Evolutionary conservation across 2,329 filamentous ascomycete species (phyloP), one percentile per base, ranked within the genome.

Genomic region (Colletotrichum sp.): DNA sequence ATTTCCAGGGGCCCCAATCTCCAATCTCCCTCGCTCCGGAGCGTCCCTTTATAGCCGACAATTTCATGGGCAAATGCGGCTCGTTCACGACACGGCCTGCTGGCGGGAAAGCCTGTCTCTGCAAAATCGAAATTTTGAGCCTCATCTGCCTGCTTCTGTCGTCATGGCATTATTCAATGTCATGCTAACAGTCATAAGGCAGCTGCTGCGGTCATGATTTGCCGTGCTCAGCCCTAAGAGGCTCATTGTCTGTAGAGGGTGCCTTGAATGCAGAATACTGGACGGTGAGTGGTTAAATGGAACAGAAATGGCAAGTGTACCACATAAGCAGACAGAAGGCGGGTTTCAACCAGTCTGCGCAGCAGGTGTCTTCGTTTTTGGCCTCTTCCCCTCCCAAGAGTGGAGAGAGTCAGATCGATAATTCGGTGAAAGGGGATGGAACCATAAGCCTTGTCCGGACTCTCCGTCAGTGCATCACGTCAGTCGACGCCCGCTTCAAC

Each of bases 171-270:
- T 43, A 25, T 16, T 52, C 15, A 70, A 25, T 52, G 64, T 65
- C 64, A 75, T 58, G 32, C 56, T 52, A 36, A n/a, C 34, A 30
- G 25, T 27, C 32, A 58, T 25, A 70, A 73, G 64, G 43, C 64
- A 67, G 69, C 70, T 73, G 69, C 73, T 75, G 73, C 73, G 58
- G 70, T 75, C 70, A 75, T 68, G 55, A 25, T 64, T 34, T 39
- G 30, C 22, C 52, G 27, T 43, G 16, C 43, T 72, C 69, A 62
- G 73, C 73, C 70, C 70, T 73, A 68, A 68, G 39, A 62, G 73
- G 73, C 73, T 72, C 56, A 66, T 58, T 8, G 43, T 27, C 62
- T 27, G 69, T 12, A 64, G 71, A 15, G n/a, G 30, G 65, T 64
- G 28, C 62, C 64, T 27, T 25, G 39, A 32, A 55, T n/a, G 28